These are phyloP conservation scores for Colletotrichum sp. DNA, from an alignment of 2,329 filamentous ascomycete genomes.

Conservation along the genomic window DNA sequence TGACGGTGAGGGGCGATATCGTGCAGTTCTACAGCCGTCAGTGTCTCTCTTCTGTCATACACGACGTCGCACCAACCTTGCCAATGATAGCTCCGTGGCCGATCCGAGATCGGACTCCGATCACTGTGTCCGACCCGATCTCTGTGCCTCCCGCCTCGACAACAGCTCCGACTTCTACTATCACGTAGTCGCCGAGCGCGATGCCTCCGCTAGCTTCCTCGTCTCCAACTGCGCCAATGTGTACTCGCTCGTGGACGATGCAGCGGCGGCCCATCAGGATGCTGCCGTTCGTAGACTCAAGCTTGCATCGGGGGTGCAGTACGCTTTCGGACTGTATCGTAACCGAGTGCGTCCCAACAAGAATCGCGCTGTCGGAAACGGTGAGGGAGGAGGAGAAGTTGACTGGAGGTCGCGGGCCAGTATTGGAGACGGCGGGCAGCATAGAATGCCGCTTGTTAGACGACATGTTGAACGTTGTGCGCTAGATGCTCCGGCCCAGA, in stretches of 20 bases:
- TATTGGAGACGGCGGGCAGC: slow-evolving; percentile 55
- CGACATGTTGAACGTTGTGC: slow-evolving; percentile 36
- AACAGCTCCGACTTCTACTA: slow-evolving; percentile 62
- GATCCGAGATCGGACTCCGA: slow-evolving; percentile 66
- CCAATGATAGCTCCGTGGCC: slow-evolving; percentile 67
- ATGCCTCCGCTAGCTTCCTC: slow-evolving; percentile 51
- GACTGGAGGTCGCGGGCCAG: slow-evolving; percentile 65
- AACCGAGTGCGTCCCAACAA: slow-evolving; percentile 78
- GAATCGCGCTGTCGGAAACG: slow-evolving; percentile 66
- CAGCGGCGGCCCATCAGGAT: slow-evolving; percentile 82
- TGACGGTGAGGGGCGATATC: slow-evolving; percentile 66
- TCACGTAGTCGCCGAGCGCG: slow-evolving; percentile 63
- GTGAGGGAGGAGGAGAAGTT: slow-evolving; percentile 64
- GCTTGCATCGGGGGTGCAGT: slow-evolving; percentile 82
- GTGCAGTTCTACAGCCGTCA: slow-evolving; percentile 64
- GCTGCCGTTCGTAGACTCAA: slow-evolving; percentile 80
- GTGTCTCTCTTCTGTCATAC: neutral
- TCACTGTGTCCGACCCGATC: slow-evolving; percentile 63
- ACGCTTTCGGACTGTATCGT: slow-evolving; percentile 79
- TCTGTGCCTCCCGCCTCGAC: slow-evolving; percentile 68
- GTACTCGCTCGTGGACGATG: slow-evolving; percentile 76
- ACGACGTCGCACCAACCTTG: slow-evolving; percentile 48
- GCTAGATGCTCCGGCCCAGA: slow-evolving; percentile 11
- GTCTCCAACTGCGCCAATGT: slow-evolving; percentile 53
- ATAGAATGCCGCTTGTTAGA: slow-evolving; percentile 61